phyloP scores from a whole-genome alignment of 257 asterid species.

The Solanum clarkiae region DNA sequence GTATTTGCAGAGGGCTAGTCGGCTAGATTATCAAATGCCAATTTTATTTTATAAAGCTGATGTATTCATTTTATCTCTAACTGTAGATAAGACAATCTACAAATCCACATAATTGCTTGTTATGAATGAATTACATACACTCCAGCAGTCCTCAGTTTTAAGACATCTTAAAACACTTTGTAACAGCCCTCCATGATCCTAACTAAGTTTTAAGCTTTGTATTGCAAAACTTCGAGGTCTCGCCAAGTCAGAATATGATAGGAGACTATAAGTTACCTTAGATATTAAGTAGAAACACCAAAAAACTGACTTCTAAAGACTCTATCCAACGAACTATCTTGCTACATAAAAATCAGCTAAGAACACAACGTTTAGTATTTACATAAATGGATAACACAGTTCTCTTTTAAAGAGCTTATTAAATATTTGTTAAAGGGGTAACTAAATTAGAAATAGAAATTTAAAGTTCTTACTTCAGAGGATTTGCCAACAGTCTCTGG shows the following conservation, averaged over 20 bases:
- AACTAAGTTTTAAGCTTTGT: not conserved
- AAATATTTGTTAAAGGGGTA: not conserved
- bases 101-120: not conserved
- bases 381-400: not conserved
- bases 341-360: not conserved
- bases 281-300: not conserved
- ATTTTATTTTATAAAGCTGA: not conserved
- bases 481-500: constrained; percentile 90
- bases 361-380: not conserved
- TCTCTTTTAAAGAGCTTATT: not conserved
- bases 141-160: not conserved
- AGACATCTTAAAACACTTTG: not conserved
- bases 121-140: not conserved
- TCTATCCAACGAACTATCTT: not conserved
- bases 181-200: not conserved
- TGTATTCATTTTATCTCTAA: not conserved
- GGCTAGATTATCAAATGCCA: not conserved
- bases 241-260: not conserved
- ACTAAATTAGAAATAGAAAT: not conserved
- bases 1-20: not conserved
- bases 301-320: not conserved
- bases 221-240: not conserved
- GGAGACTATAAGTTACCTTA: not conserved
- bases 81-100: not conserved
- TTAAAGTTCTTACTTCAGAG: constrained; percentile 62